phyloP scores from a whole-genome alignment of 106 monocot species.

The Dendrobium nobile region DNA sequence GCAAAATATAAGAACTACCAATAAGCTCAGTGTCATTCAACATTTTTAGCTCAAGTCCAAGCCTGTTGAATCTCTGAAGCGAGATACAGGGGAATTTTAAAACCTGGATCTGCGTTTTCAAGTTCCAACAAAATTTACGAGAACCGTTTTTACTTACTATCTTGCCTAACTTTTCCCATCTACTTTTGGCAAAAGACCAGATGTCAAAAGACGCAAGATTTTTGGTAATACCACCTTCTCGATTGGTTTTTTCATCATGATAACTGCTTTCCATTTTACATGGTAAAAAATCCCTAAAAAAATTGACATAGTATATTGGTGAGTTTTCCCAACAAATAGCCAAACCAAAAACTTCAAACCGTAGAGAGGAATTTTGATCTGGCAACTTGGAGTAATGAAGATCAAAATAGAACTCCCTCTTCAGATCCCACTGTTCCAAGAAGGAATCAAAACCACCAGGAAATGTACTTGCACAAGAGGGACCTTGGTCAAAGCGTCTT shows the following conservation, averaged over 20 bases:
- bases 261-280: conserved; percentile 11
- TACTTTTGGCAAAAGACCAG: conserved; percentile 37
- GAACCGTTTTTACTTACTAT: conserved; percentile 56
- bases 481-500: conserved; percentile 38
- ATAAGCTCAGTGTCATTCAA: conserved; percentile 31
- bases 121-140: conserved; percentile 77
- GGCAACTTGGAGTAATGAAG: conserved; percentile 58
- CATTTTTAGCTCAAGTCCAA: conserved; percentile 21
- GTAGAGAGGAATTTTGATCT: conserved; percentile 15
- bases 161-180: conserved; percentile 65
- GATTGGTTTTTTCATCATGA: conserved; percentile 10
- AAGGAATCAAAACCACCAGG: conserved; percentile 88
- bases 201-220: conserved; percentile 14
- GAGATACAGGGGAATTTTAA: conserved; percentile 58
- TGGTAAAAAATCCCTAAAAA: conserved; percentile 55
- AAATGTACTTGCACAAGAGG: conserved; percentile 50
- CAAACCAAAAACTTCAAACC: conserved; percentile 80
- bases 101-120: conserved; percentile 87
- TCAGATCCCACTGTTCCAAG: conserved; percentile 59
- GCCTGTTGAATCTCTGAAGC: conserved; percentile 48
- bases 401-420: conserved; percentile 81
- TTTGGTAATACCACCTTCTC: conserved; percentile 8
- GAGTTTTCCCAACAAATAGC: conserved; percentile 93
- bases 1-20: conserved; percentile 47
- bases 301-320: conserved; percentile 77